Evolutionary conservation across 2,329 filamentous ascomycete genomes (phyloP).

Genomic region (Raffaelea ambrosiae): DNA sequence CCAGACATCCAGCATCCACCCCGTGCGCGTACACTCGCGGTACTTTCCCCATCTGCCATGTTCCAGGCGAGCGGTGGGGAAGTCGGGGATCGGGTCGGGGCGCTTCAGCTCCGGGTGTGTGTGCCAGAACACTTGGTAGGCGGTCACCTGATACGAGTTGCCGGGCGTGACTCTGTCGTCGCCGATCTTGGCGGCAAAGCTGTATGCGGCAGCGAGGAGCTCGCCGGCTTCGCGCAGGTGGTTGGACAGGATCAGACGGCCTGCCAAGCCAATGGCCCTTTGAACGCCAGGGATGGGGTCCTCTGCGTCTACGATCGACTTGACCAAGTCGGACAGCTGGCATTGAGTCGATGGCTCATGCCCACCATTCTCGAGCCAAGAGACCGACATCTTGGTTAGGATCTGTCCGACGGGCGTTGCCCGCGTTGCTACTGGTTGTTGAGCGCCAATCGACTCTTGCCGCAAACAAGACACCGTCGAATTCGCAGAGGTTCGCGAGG

Average conservation of each 20-base stretch:
- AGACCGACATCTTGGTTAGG: background rate
- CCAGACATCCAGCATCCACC: background rate
- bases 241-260: background rate
- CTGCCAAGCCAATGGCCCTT: background rate
- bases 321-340: background rate
- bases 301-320: background rate
- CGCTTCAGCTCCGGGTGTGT: background rate
- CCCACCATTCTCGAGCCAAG: background rate
- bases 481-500: no score
- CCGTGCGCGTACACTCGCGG: background rate
- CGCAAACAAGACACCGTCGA: no score
- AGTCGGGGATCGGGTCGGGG: background rate
- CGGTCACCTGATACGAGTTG: no score
- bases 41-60: background rate
- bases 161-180: background rate
- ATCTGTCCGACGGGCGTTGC: no score
- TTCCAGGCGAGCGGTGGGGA: background rate
- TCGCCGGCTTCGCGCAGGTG: slow-evolving; percentile 1
- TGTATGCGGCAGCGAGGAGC: background rate
- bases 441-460: no score
- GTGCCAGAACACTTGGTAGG: background rate
- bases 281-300: background rate
- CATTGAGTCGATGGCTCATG: background rate
- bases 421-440: no score
- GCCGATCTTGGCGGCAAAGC: background rate